Conservation (phyloP, 2,329 filamentous ascomycete species). For the Hymenoscyphus fructigenus region DNA sequence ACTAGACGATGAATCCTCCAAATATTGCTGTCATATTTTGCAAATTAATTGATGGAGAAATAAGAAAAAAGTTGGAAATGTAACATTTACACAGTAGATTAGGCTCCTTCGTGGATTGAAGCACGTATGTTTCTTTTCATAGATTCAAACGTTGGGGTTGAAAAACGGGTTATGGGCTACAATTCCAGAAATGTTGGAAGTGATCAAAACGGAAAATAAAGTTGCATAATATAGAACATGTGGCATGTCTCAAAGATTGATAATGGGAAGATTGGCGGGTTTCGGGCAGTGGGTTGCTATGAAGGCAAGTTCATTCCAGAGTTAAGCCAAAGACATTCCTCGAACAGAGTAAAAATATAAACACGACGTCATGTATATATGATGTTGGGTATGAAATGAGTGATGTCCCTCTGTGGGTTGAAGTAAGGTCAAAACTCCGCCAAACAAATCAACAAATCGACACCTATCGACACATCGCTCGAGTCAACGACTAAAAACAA, state of each 20-base stretch:
- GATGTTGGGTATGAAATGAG: neutral
- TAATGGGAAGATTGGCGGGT: neutral
- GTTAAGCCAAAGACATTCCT: neutral
- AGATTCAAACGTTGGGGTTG: neutral
- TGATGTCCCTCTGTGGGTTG: neutral
- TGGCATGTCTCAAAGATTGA: neutral
- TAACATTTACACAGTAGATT: neutral
- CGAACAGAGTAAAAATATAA: neutral
- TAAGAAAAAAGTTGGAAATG: neutral
- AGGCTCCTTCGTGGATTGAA: neutral
- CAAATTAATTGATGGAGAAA: neutral
- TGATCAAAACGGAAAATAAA: no score
- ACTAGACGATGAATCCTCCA: conserved; percentile 4
- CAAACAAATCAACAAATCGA: neutral
- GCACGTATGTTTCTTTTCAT: neutral
- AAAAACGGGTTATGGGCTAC: neutral
- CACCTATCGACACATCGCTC: neutral
- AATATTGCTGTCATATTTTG: neutral
- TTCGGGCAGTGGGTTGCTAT: neutral
- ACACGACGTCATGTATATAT: neutral
- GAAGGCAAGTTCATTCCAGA: neutral
- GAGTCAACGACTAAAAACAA: neutral
- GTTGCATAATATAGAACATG: no score
- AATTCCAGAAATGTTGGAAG: neutral
- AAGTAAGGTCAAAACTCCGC: neutral